Conservation (phyloP, 2,329 filamentous ascomycete genomes). For the Verticillium alfalfae region DNA sequence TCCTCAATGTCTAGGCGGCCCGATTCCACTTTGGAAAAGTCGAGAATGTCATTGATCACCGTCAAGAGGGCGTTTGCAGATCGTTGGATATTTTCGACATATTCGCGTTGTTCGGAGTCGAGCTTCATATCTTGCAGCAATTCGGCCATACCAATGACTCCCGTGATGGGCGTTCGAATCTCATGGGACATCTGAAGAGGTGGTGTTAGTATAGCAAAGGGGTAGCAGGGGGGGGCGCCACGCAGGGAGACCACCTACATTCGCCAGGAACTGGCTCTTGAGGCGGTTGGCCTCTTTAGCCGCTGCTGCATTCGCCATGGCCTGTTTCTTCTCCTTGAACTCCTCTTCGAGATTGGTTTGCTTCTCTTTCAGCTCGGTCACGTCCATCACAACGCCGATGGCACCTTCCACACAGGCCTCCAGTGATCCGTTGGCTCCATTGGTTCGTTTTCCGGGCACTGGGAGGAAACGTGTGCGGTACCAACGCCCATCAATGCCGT, state of each 20-base stretch:
- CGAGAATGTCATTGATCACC: conserved; percentile 86
- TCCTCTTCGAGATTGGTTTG: conserved; percentile 59
- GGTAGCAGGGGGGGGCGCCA: neutral
- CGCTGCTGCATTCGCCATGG: conserved; percentile 69
- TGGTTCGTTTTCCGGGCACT: conserved; percentile 50
- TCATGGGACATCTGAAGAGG: conserved; percentile 64
- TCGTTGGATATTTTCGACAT: conserved; percentile 71
- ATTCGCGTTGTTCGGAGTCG: conserved; percentile 66
- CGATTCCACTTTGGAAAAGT: conserved; percentile 83
- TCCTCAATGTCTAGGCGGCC: conserved; percentile 74
- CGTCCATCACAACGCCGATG: conserved; percentile 74
- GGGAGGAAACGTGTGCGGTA: conserved; percentile 69
- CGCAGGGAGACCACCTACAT: conserved; percentile 27
- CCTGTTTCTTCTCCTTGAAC: conserved; percentile 62
- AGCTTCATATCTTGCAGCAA: conserved; percentile 64
- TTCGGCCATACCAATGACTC: conserved; percentile 76
- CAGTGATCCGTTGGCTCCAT: conserved; percentile 32
- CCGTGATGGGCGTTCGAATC: conserved; percentile 72
- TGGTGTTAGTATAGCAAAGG: conserved; percentile 10
- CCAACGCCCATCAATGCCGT: conserved; percentile 54
- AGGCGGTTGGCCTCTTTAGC: conserved; percentile 76
- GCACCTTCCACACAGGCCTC: conserved; percentile 60
- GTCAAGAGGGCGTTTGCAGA: conserved; percentile 78
- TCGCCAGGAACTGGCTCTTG: conserved; percentile 75
- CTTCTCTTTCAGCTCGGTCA: conserved; percentile 64